Evolutionary conservation across 176 grass and related monocot species (phyloP).

Genomic region (Urochloa ruziziensis): DNA sequence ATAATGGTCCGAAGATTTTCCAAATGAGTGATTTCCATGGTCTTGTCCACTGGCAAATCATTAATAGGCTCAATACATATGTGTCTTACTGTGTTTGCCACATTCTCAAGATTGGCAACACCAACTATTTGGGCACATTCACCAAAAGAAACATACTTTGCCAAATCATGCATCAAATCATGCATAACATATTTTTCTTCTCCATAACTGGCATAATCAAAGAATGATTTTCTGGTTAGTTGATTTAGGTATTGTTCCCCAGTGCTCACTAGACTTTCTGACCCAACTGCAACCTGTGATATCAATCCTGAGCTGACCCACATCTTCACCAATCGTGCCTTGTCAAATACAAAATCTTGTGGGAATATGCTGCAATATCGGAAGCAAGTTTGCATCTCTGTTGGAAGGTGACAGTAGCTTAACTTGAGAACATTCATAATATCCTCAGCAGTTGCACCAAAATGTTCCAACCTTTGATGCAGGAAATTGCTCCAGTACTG

Average conservation of each 20-base stretch:
- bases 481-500: conserved; percentile 25
- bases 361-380: conserved; percentile 49
- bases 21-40: not conserved
- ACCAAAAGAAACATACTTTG: conserved; percentile 23
- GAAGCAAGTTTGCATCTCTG: conserved; percentile 42
- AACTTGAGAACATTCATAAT: conserved; percentile 28
- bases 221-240: conserved; percentile 44
- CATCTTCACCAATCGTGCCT: conserved; percentile 1
- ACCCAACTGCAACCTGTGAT: too few species aligned
- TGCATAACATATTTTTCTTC: not conserved
- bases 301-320: conserved; percentile 19
- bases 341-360: not conserved
- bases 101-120: not conserved
- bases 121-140: conserved; percentile 10
- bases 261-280: not conserved
- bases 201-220: not conserved
- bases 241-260: conserved; percentile 8
- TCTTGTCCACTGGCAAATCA: not conserved
- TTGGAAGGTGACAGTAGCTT: conserved; percentile 41
- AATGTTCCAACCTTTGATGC: not conserved
- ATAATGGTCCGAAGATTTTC: not conserved
- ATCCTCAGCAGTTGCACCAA: conserved; percentile 4
- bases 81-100: not conserved
- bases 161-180: conserved; percentile 38
- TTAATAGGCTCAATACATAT: not conserved